Percentiles rank a stretch among this genome's conserved stretches.
Evolutionary conservation across 2,329 filamentous ascomycete species (phyloP).

Genomic region (Corynespora cassiicola): DNA sequence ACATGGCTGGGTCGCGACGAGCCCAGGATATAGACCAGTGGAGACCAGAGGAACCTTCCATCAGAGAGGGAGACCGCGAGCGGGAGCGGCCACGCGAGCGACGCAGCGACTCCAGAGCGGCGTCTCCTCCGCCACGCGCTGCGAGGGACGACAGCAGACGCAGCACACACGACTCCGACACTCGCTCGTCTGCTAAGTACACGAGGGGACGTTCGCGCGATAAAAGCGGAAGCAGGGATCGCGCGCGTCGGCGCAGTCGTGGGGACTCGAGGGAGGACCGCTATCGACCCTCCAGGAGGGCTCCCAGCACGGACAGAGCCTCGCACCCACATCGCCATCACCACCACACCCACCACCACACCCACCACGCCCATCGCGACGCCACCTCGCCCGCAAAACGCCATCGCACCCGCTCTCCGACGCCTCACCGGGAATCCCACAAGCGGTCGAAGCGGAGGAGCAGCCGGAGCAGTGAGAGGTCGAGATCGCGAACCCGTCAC

Average conservation of each 20-base stretch:
- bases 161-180: constrained; percentile 33
- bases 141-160: constrained; percentile 41
- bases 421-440: constrained; percentile 35
- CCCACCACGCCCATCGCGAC: constrained; percentile 36
- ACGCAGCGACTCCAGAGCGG: constrained; percentile 35
- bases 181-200: constrained; percentile 30
- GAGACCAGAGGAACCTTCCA: constrained; percentile 49
- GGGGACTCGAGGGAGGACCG: constrained; percentile 39
- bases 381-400: constrained; percentile 47
- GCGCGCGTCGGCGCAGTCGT: constrained; percentile 40
- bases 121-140: constrained; percentile 44
- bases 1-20: constrained; percentile 52
- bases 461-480: constrained; percentile 44
- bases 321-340: constrained; percentile 41
- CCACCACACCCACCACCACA: constrained; percentile 35
- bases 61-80: constrained; percentile 40
- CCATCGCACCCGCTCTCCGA: constrained; percentile 45
- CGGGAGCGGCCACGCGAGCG: constrained; percentile 34
- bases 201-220: constrained; percentile 38
- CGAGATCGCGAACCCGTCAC: constrained; percentile 40
- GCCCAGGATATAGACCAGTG: constrained; percentile 52
- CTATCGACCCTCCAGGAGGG: constrained; percentile 44
- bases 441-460: constrained; percentile 41
- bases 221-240: constrained; percentile 38
- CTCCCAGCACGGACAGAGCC: constrained; percentile 43